phyloP scores from a whole-genome alignment of 768 basidiomycete genomes.

The Macrolepiota fuliginosa region DNA sequence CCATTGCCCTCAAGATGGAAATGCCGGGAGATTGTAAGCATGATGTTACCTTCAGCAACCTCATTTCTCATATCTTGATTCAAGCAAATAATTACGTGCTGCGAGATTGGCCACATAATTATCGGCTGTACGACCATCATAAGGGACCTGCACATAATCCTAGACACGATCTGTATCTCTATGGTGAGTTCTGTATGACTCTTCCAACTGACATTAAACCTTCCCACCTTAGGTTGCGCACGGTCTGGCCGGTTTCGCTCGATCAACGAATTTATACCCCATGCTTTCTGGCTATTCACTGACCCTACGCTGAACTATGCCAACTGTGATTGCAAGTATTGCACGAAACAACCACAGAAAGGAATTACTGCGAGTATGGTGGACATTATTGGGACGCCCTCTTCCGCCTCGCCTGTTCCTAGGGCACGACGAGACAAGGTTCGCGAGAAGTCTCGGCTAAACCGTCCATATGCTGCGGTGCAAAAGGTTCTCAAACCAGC shows the following conservation, averaged over 20 bases:
- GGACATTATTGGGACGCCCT: conserved; percentile 21
- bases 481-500: conserved; percentile 31
- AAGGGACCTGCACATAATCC: conserved; percentile 55
- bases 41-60: background rate
- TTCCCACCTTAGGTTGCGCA: conserved; percentile 35
- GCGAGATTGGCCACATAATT: conserved; percentile 61
- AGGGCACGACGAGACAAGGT: conserved; percentile 12
- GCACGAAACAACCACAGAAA: conserved; percentile 63
- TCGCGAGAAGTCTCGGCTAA: conserved; percentile 21
- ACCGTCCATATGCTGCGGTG: conserved; percentile 38
- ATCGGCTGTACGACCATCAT: conserved; percentile 72
- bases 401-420: conserved; percentile 1
- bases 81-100: conserved; percentile 61
- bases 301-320: conserved; percentile 44
- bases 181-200: conserved; percentile 45
- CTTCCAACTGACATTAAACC: conserved; percentile 3
- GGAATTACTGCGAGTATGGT: conserved; percentile 63
- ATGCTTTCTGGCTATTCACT: conserved; percentile 74
- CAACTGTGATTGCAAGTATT: conserved; percentile 77
- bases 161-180: conserved; percentile 77
- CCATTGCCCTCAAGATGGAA: conserved; percentile 39
- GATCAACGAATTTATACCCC: conserved; percentile 81
- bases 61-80: background rate
- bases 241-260: conserved; percentile 65
- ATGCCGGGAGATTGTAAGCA: conserved; percentile 44